phyloP scores from a whole-genome alignment of 176 grass and related monocot species.

The Aechmea fasciata region DNA sequence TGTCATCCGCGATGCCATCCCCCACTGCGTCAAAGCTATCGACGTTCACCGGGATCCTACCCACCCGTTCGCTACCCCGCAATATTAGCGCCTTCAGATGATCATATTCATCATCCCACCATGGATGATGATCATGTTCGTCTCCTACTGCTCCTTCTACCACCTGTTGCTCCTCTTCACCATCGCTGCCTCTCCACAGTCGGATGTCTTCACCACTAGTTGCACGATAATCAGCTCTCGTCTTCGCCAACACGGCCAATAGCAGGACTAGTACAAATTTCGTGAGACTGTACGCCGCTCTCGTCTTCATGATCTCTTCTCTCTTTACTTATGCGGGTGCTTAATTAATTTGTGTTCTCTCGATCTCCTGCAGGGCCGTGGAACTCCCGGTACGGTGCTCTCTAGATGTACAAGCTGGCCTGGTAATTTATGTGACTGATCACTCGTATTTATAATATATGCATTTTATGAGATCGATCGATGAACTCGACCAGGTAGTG shows the following conservation, averaged over 20 bases:
- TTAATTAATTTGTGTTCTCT: constrained; percentile 8
- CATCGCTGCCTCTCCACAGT: neutral
- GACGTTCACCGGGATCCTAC: constrained; percentile 61
- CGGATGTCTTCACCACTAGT: neutral
- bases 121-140: accelerated
- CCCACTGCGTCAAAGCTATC: constrained; percentile 67
- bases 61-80: neutral
- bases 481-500: neutral
- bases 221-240: neutral
- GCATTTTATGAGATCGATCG: neutral
- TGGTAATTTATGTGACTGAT: no score
- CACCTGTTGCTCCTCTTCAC: neutral
- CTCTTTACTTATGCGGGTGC: constrained; percentile 20
- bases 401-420: neutral
- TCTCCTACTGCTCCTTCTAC: neutral
- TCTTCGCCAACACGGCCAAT: neutral
- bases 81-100: neutral
- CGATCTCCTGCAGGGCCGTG: neutral
- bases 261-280: constrained; percentile 11
- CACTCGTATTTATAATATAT: no score
- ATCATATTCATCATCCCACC: no score
- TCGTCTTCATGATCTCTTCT: constrained; percentile 7
- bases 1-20: constrained; percentile 68
- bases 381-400: neutral
- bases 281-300: neutral